A percentile compares a stretch with the other conserved stretches of the same genome.
phyloP scores from a whole-genome alignment of 2,329 filamentous ascomycete species.

The Pyrenophora graminea region DNA sequence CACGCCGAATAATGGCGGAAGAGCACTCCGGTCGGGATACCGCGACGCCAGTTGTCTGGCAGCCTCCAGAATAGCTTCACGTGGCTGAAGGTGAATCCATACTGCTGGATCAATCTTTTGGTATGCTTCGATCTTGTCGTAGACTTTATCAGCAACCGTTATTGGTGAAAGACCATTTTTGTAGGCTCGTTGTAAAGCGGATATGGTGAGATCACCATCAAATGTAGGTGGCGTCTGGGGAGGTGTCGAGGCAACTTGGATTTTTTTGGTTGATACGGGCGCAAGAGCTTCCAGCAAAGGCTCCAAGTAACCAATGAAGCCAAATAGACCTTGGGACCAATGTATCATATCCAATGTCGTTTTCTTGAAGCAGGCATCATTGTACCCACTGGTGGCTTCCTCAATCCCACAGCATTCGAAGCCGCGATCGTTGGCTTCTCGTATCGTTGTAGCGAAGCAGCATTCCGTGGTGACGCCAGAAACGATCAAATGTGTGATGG shows the following conservation, averaged over 20 bases:
- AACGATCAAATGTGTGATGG: conserved; percentile 62
- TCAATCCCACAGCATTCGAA: conserved; percentile 60
- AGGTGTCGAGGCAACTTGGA: conserved; percentile 18
- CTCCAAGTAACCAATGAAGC: conserved; percentile 53
- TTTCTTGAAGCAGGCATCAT: conserved; percentile 52
- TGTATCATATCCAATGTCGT: conserved; percentile 57
- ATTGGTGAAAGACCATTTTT: conserved; percentile 50
- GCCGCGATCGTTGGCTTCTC: conserved; percentile 64
- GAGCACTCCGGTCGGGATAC: conserved; percentile 46
- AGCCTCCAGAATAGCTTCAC: conserved; percentile 47
- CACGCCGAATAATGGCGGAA: conserved; percentile 60
- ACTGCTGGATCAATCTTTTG: conserved; percentile 53
- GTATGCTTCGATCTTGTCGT: conserved; percentile 56
- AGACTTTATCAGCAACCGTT: conserved; percentile 52
- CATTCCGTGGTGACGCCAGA: conserved; percentile 64
- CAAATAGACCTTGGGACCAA: conserved; percentile 58
- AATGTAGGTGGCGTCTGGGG: conserved; percentile 47
- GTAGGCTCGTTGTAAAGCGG: conserved; percentile 52
- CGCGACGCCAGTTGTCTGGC: conserved; percentile 49
- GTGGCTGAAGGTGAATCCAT: conserved; percentile 55
- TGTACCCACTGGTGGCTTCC: conserved; percentile 54
- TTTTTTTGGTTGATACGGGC: conserved; percentile 14
- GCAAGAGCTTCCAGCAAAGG: conserved; percentile 43
- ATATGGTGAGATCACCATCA: conserved; percentile 51
- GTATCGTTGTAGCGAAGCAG: conserved; percentile 60